These are phyloP conservation scores for Colletotrichum spinosum DNA, from an alignment of 2,329 filamentous ascomycete species.

Conservation along the genomic window DNA sequence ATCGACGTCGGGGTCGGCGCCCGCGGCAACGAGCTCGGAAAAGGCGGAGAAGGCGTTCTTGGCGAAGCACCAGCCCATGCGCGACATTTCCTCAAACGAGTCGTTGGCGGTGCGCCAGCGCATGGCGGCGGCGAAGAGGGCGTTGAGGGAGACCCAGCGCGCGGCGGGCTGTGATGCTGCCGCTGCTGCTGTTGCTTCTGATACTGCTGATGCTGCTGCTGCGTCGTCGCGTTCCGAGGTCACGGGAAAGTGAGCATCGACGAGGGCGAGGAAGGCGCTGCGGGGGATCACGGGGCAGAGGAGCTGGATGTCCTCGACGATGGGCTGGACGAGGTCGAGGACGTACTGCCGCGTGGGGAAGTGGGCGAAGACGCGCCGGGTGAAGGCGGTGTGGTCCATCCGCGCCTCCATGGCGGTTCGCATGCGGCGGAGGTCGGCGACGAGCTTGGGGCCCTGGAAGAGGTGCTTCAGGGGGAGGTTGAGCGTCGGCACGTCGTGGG, in stretches of 20 bases:
- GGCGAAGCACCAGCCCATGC: slow-evolving; percentile 24
- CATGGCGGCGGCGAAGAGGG: slow-evolving; percentile 15
- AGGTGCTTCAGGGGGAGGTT: slow-evolving; percentile 1
- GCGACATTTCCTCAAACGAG: slow-evolving; percentile 12
- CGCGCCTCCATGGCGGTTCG: not conserved
- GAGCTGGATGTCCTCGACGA: slow-evolving; percentile 21
- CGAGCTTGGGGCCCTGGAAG: not conserved
- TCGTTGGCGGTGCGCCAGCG: slow-evolving; percentile 28
- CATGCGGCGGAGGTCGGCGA: not conserved
- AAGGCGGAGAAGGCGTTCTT: slow-evolving; percentile 33
- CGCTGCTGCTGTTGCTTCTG: too few species aligned
- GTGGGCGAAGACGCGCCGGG: not conserved
- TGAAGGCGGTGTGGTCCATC: slow-evolving; percentile 5
- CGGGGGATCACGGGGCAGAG: slow-evolving; percentile 22
- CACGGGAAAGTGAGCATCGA: slow-evolving; percentile 10
- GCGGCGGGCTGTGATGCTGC: not conserved
- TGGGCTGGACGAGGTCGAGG: slow-evolving; percentile 9
- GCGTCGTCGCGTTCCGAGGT: not conserved
- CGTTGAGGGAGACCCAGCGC: slow-evolving; percentile 23
- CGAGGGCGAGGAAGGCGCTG: slow-evolving; percentile 5
- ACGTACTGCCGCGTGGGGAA: slow-evolving; percentile 19
- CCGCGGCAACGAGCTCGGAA: slow-evolving; percentile 14
- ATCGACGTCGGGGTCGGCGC: not conserved
- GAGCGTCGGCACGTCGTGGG: too few species aligned
- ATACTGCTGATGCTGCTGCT: too few species aligned